phyloP scores from a whole-genome alignment of 2,329 filamentous ascomycete species.

The Penicillium sp. region DNA sequence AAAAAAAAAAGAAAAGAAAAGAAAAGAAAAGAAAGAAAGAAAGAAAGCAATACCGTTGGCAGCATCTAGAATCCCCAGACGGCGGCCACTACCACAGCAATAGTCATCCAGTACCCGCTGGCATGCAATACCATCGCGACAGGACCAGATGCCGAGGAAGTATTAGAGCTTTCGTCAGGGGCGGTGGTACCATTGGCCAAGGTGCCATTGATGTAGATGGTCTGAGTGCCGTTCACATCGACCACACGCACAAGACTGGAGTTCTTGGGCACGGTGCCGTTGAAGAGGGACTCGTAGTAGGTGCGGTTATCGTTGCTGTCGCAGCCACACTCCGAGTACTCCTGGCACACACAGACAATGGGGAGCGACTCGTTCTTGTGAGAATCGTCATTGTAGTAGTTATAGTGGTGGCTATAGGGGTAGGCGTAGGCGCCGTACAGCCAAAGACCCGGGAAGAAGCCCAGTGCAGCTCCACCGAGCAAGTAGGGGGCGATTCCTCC shows the following conservation, averaged over 20 bases:
- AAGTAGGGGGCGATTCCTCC: conserved; percentile 51
- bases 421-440: conserved; percentile 57
- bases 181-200: conserved; percentile 45
- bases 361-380: conserved; percentile 51
- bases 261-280: conserved; percentile 41
- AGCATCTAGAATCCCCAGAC: conserved; percentile 30
- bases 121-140: conserved; percentile 25
- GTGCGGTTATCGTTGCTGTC: conserved; percentile 49
- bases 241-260: conserved; percentile 38
- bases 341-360: conserved; percentile 56
- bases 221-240: conserved; percentile 43
- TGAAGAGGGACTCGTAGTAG: conserved; percentile 43
- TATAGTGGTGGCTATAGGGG: conserved; percentile 47
- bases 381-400: conserved; percentile 47
- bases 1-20: background rate
- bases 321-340: conserved; percentile 56
- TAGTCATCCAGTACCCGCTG: conserved; percentile 45
- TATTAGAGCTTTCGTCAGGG: conserved; percentile 26
- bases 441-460: conserved; percentile 54
- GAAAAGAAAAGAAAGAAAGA: conserved; percentile 1
- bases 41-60: background rate
- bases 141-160: conserved; percentile 19
- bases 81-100: conserved; percentile 34
- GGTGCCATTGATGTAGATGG: conserved; percentile 49
- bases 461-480: conserved; percentile 46